phyloP scores from a whole-genome alignment of 2,329 filamentous ascomycete species.

The Aspergillus brunneoviolaceus region DNA sequence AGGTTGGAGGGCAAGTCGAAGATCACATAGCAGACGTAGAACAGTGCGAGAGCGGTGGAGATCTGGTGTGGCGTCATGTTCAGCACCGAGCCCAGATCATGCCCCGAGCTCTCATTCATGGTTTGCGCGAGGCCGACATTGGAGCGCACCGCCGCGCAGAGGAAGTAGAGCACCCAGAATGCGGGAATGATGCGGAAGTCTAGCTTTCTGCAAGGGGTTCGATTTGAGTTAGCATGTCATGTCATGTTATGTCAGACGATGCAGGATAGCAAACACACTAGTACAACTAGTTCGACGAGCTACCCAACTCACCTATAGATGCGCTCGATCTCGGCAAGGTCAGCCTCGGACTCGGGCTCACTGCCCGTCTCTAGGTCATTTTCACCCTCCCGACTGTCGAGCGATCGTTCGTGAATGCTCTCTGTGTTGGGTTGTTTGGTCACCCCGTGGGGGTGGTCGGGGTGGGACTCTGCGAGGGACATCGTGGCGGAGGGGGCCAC shows the following conservation, averaged over 20 bases:
- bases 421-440: conserved; percentile 5
- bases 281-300: too few relatives aligned
- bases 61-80: conserved; percentile 71
- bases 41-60: conserved; percentile 79
- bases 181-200: conserved; percentile 65
- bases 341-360: conserved; percentile 22
- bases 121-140: conserved; percentile 94
- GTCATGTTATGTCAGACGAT: neutral
- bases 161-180: conserved; percentile 88
- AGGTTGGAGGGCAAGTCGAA: conserved; percentile 89
- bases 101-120: conserved; percentile 71
- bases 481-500: conserved; percentile 1
- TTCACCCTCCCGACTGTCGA: conserved; percentile 14
- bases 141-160: conserved; percentile 86
- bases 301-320: conserved; percentile 34
- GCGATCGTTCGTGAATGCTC: conserved; percentile 9
- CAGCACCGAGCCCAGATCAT: conserved; percentile 74
- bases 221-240: neutral
- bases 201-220: conserved; percentile 47
- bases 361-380: conserved; percentile 18
- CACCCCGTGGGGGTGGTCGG: conserved; percentile 2
- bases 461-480: conserved; percentile 1
- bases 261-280: neutral
- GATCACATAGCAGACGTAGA: conserved; percentile 89
- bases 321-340: conserved; percentile 36